phyloP scores from a whole-genome alignment of 2,329 filamentous ascomycete species.

The Xenoacremonium recifei region DNA sequence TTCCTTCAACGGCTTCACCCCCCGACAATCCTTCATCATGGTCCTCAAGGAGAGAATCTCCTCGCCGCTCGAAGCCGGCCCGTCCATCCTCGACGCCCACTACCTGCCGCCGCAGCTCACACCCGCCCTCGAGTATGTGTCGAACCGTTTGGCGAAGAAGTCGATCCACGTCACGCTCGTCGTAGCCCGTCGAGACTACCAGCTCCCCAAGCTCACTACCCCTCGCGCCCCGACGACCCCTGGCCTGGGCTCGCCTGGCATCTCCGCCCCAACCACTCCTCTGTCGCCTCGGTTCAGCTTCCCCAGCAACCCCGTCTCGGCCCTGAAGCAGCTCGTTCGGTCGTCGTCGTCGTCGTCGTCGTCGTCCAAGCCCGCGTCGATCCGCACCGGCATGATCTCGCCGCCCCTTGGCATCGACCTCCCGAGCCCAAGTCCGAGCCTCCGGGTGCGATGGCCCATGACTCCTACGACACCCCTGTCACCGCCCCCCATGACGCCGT shows the following conservation, averaged over 20 bases:
- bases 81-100: slow-evolving; percentile 56
- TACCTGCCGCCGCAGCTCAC: slow-evolving; percentile 55
- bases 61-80: slow-evolving; percentile 61
- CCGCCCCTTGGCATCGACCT: too few relatives aligned
- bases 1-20: neutral
- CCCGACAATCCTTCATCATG: slow-evolving; percentile 28
- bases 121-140: slow-evolving; percentile 58
- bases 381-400: too few relatives aligned
- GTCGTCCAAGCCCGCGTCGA: too few relatives aligned
- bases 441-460: slow-evolving; percentile 29
- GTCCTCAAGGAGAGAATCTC: slow-evolving; percentile 58
- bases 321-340: slow-evolving; percentile 32
- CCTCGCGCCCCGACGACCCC: too few relatives aligned
- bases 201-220: slow-evolving; percentile 41
- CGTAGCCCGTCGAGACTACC: slow-evolving; percentile 55
- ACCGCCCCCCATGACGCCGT: slow-evolving; percentile 47
- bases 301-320: slow-evolving; percentile 30
- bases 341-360: too few relatives aligned
- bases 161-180: slow-evolving; percentile 56
- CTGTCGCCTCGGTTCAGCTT: slow-evolving; percentile 33
- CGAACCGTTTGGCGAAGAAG: slow-evolving; percentile 54
- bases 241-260: slow-evolving; percentile 16
- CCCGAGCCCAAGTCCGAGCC: too few relatives aligned
- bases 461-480: slow-evolving; percentile 40
- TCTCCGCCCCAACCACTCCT: slow-evolving; percentile 26